phyloP scores from a whole-genome alignment of 202 grass and related monocot species.

The Schoenoplectus tabernaemontani region DNA sequence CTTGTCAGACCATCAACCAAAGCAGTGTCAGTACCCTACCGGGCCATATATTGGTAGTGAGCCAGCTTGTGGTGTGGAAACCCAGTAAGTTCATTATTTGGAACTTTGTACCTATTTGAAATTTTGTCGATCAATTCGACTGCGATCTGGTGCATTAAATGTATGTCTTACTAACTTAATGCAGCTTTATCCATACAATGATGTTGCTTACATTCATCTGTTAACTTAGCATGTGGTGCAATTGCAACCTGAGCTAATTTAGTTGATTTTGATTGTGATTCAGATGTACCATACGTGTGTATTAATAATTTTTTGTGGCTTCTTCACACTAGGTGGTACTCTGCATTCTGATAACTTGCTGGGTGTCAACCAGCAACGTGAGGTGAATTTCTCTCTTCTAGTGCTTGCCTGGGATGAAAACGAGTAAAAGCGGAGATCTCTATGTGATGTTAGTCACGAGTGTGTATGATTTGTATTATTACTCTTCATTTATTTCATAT shows the following conservation, averaged over 20 bases:
- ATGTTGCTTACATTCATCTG: background rate
- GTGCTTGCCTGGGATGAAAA: background rate
- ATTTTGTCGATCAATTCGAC: background rate
- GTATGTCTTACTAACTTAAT: background rate
- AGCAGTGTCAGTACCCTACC: background rate
- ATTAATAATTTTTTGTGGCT: background rate
- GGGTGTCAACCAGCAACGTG: background rate
- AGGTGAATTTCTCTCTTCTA: background rate
- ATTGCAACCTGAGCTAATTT: background rate
- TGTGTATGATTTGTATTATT: background rate
- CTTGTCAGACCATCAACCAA: background rate
- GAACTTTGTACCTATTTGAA: background rate
- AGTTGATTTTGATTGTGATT: background rate
- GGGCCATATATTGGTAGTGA: background rate
- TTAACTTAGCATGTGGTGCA: background rate
- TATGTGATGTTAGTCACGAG: background rate
- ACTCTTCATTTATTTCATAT: background rate
- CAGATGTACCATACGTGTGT: background rate
- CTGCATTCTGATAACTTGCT: background rate
- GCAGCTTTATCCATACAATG: background rate
- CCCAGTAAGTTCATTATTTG: background rate
- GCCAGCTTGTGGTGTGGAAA: background rate
- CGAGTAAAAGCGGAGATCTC: background rate
- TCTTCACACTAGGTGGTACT: background rate
- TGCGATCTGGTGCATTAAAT: background rate